Conservation (phyloP, 257 asterid genomes). For the Solanum verrucosum region DNA sequence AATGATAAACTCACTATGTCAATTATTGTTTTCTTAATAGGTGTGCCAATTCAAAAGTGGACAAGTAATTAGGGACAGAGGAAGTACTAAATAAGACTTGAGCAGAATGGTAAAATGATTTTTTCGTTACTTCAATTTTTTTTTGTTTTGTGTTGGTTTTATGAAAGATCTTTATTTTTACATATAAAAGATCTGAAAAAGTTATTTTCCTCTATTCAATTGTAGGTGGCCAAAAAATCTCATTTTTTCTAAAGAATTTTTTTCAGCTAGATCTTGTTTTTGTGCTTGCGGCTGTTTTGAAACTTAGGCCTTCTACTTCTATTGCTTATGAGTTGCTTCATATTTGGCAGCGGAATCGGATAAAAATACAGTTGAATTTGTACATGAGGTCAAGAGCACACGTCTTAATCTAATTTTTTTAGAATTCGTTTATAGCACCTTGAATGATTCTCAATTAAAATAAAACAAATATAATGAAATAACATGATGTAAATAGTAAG, state of each 20-base stretch:
- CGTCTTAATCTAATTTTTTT: no score
- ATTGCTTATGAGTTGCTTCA: no score
- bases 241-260: no score
- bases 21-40: no score
- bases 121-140: not conserved
- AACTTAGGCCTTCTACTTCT: no score
- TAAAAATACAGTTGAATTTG: no score
- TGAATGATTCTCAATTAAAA: not conserved
- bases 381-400: not conserved
- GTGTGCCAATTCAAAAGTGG: no score
- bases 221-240: not conserved
- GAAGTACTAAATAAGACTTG: not conserved
- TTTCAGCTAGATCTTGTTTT: no score
- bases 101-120: not conserved
- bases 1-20: no score
- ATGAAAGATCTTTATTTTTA: not conserved
- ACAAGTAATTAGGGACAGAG: no score
- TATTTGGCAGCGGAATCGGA: no score
- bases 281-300: no score
- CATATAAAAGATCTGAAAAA: not conserved
- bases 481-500: not conserved
- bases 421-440: not conserved
- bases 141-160: not conserved
- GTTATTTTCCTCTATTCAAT: not conserved
- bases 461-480: not conserved